Evolutionary conservation across 139 green algal genomes (phyloP).

Genomic region (Nannochloris sp.): DNA sequence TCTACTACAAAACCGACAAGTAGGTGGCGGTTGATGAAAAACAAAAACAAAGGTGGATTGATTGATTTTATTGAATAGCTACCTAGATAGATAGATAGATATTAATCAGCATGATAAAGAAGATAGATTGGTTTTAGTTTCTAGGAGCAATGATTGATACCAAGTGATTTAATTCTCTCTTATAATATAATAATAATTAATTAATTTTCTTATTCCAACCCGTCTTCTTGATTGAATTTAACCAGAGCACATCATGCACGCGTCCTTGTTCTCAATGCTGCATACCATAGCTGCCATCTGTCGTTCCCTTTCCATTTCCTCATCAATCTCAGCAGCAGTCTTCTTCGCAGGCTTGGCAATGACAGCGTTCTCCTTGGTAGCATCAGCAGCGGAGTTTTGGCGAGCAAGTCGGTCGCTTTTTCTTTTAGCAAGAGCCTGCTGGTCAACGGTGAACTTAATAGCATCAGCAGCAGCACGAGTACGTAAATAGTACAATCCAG

Average conservation of each 20-base stretch:
- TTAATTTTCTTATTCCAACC: no score
- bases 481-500: slow-evolving; percentile 97
- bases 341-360: slow-evolving; percentile 27
- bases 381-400: slow-evolving; percentile 1
- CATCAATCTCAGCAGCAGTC: slow-evolving; percentile 12
- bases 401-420: slow-evolving; percentile 26
- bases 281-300: slow-evolving; percentile 86
- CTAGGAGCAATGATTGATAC: no score
- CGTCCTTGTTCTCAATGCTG: slow-evolving; percentile 93
- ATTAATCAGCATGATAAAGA: no score
- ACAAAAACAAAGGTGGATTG: no score
- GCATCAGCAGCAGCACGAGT: slow-evolving; percentile 88
- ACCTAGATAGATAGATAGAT: no score
- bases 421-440: slow-evolving; percentile 37
- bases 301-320: slow-evolving; percentile 44
- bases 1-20: no score
- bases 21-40: no score
- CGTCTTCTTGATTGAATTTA: slow-evolving; percentile 39
- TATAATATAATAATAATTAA: no score
- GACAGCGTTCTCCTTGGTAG: slow-evolving; percentile 73
- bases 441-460: slow-evolving; percentile 99
- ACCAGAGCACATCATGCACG: slow-evolving; percentile 90
- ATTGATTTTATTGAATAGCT: no score
- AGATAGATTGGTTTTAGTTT: no score
- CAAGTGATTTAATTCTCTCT: no score